Conservation (phyloP, 805 yeast species). For the Barnettozyma botsteinii region DNA sequence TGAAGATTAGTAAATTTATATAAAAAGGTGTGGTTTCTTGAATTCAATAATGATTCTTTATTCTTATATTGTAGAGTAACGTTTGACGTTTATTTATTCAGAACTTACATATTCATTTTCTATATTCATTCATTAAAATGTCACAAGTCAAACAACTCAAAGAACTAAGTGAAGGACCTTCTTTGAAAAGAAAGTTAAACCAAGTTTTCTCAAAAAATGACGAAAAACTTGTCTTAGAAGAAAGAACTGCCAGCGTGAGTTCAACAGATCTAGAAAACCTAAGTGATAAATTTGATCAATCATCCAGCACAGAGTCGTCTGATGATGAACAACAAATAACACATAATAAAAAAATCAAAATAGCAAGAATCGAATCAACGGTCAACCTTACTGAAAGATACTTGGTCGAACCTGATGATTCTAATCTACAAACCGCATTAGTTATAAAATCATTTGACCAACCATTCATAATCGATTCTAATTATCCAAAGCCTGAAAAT, state of each 20-base stretch:
- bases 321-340: slow-evolving; percentile 4
- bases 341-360: not conserved
- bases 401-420: slow-evolving; percentile 11
- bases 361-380: slow-evolving; percentile 7
- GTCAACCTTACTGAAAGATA: slow-evolving; percentile 13
- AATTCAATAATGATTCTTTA: no score
- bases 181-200: slow-evolving; percentile 18
- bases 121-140: no score
- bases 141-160: no score
- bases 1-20: not conserved
- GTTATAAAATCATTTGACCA: slow-evolving; percentile 25
- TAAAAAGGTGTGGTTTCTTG: not conserved
- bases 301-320: no score
- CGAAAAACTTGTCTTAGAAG: slow-evolving; percentile 8
- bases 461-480: slow-evolving; percentile 17
- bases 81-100: no score
- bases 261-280: slow-evolving; percentile 19
- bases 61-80: no score
- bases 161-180: not conserved
- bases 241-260: slow-evolving; percentile 20
- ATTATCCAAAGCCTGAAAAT: slow-evolving; percentile 21
- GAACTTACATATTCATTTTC: not conserved
- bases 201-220: not conserved
- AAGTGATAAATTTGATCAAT: slow-evolving; percentile 19
- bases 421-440: slow-evolving; percentile 20